phyloP scores from a whole-genome alignment of 2,329 filamentous ascomycete genomes.

The Cladorrhinum sp. region DNA sequence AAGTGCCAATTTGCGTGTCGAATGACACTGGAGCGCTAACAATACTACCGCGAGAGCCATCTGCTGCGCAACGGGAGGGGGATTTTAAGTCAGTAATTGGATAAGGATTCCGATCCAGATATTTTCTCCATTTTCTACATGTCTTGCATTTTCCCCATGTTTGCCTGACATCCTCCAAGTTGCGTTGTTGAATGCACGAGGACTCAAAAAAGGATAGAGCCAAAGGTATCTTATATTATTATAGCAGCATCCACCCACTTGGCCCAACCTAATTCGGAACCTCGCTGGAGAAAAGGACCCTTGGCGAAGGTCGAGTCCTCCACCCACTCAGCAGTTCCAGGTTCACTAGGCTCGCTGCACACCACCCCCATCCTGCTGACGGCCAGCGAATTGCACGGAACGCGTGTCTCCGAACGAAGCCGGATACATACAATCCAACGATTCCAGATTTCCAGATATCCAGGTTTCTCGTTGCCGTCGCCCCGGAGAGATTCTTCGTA shows the following conservation, averaged over 20 bases:
- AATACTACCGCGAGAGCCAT: background rate
- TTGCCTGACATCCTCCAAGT: background rate
- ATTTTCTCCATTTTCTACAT: background rate
- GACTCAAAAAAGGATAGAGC: background rate
- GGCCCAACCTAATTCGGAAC: background rate
- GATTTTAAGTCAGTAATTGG: background rate
- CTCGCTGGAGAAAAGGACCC: background rate
- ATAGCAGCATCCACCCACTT: background rate
- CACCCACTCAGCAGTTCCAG: background rate
- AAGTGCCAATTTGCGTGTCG: background rate
- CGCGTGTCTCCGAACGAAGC: background rate
- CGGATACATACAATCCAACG: background rate
- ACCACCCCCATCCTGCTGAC: background rate
- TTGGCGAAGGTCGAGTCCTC: background rate
- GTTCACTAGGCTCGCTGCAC: background rate
- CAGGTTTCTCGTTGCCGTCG: background rate
- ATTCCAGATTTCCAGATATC: background rate
- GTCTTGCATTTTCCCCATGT: background rate
- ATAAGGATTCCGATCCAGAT: background rate
- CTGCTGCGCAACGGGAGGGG: background rate
- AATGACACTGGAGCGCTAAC: conserved; percentile 1
- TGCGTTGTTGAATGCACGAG: background rate
- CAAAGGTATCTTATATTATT: background rate
- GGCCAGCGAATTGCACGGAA: background rate
- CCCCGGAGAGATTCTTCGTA: background rate